These are phyloP conservation scores for Fusarium luffae DNA, from an alignment of 2,329 filamentous ascomycete species.

Conservation along the genomic window DNA sequence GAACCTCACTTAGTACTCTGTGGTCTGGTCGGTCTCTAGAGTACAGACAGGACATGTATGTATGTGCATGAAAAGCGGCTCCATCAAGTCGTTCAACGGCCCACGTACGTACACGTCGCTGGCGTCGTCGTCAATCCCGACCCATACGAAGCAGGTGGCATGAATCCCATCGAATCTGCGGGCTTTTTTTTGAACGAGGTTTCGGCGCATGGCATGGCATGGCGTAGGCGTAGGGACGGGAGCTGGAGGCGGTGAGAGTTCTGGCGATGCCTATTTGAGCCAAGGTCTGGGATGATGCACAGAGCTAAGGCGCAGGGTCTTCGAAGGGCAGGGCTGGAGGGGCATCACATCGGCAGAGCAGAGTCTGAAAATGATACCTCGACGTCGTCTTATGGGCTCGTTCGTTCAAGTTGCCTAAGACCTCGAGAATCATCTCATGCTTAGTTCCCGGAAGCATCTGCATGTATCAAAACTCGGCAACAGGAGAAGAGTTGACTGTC, in stretches of 20 bases:
- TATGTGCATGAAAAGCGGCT: not conserved
- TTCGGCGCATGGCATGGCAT: conserved; percentile 25
- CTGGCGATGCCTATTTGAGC: conserved; percentile 43
- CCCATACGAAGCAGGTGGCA: conserved; percentile 27
- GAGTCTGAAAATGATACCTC: not conserved
- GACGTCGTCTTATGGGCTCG: not conserved
- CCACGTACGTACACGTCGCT: conserved; percentile 33
- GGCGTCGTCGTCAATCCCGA: conserved; percentile 27
- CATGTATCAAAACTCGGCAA: conserved; percentile 4
- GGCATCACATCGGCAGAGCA: conserved; percentile 14
- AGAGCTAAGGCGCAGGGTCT: conserved; percentile 41
- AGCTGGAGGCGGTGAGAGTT: conserved; percentile 44
- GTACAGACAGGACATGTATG: not conserved
- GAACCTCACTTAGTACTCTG: not conserved
- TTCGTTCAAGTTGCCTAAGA: conserved; percentile 14
- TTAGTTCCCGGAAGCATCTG: conserved; percentile 21
- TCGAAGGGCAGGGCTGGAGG: conserved; percentile 14
- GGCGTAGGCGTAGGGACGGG: not conserved
- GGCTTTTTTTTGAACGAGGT: conserved; percentile 42
- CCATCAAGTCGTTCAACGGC: not conserved
- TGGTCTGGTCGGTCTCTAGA: not conserved
- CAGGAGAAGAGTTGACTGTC: not conserved
- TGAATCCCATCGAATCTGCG: conserved; percentile 36
- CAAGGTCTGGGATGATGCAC: conserved; percentile 41
- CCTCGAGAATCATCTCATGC: conserved; percentile 4